These are phyloP conservation scores for Jatropha podagrica DNA, from an alignment of 441 rosid species.

Conservation along the genomic window DNA sequence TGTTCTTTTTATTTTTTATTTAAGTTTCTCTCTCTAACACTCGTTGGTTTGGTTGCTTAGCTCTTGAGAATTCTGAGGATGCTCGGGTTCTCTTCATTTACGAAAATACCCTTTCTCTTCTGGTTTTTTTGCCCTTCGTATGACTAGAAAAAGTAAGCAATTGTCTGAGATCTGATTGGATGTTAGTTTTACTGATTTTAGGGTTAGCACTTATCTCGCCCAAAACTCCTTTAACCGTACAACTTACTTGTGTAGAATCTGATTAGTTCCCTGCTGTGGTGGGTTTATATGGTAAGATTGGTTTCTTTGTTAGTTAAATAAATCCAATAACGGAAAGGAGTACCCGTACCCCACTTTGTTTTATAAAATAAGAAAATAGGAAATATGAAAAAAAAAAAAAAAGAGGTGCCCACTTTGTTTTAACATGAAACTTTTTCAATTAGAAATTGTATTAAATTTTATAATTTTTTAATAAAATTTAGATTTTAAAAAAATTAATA, in stretches of 20 bases:
- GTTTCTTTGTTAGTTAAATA: too few species aligned
- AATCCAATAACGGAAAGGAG: too few species aligned
- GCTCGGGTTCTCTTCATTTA: neutral
- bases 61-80: constrained; percentile 13
- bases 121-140: neutral
- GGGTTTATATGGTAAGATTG: too few species aligned
- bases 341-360: too few species aligned
- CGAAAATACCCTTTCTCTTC: neutral
- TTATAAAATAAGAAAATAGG: too few species aligned
- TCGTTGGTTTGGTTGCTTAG: constrained; percentile 16
- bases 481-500: too few species aligned
- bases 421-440: too few species aligned
- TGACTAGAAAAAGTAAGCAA: neutral
- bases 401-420: too few species aligned
- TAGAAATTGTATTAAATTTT: too few species aligned
- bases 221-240: neutral
- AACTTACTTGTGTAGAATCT: neutral
- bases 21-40: neutral
- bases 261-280: neutral
- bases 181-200: neutral
- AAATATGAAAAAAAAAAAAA: too few species aligned
- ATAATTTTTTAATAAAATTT: too few species aligned
- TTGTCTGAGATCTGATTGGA: neutral
- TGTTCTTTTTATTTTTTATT: neutral
- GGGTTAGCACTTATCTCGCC: constrained; percentile 1